Conservation (phyloP, 83 land plant species). For the Larix sibirica region DNA sequence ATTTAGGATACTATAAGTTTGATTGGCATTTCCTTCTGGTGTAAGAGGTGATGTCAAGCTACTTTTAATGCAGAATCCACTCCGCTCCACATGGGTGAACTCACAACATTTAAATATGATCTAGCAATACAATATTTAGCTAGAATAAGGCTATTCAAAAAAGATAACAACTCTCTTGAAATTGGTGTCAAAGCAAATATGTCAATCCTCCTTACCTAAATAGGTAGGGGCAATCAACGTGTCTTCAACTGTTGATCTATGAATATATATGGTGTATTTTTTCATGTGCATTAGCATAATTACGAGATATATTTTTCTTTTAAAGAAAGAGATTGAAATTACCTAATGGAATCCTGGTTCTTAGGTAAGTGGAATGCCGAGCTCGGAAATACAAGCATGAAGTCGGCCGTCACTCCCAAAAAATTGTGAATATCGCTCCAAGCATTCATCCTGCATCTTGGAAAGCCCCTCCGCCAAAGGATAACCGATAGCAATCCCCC, state of each 20-base stretch:
- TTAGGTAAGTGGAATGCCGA: conserved; percentile 72
- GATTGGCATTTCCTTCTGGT: too few species aligned
- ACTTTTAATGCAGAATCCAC: too few species aligned
- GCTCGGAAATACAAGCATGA: conserved; percentile 75
- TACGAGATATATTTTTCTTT: neutral
- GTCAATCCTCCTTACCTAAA: neutral
- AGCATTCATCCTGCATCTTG: conserved; percentile 59
- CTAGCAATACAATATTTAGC: too few species aligned
- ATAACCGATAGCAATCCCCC: conserved; percentile 80
- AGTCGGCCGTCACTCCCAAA: conserved; percentile 84
- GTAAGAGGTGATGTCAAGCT: too few species aligned
- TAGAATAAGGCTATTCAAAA: neutral
- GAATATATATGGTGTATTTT: neutral
- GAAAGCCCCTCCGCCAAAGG: conserved; percentile 58
- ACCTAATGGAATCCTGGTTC: conserved; percentile 97
- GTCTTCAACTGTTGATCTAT: neutral
- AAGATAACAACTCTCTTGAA: too few species aligned
- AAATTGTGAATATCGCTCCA: conserved; percentile 59
- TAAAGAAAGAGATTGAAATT: conserved; percentile 12
- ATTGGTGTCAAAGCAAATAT: too few species aligned
- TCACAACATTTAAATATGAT: too few species aligned
- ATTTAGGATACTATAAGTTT: too few species aligned
- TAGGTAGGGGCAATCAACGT: neutral
- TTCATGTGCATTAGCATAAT: neutral
- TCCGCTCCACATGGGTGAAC: too few species aligned